phyloP scores from a whole-genome alignment of 257 asterid species.

The Buddleja alternifolia region DNA sequence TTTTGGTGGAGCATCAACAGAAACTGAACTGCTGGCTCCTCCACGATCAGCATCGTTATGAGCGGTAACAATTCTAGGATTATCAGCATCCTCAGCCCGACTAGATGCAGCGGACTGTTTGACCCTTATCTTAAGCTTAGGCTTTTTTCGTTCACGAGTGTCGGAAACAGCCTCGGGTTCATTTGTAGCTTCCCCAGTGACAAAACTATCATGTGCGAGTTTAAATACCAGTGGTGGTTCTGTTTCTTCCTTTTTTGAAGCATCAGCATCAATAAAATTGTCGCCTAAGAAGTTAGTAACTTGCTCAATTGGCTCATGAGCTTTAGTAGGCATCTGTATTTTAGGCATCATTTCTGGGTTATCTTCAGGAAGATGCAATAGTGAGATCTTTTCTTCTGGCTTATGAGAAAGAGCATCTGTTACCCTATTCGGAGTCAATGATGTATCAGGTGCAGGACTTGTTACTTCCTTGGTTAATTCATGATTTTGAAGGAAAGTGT shows the following conservation, averaged over 20 bases:
- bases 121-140: slow-evolving; percentile 77
- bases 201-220: slow-evolving; percentile 34
- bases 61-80: slow-evolving; percentile 38
- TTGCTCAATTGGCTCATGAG: slow-evolving; percentile 39
- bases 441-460: slow-evolving; percentile 36
- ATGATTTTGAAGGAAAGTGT: slow-evolving; percentile 36
- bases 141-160: slow-evolving; percentile 66
- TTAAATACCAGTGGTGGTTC: slow-evolving; percentile 29
- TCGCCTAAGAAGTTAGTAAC: slow-evolving; percentile 32
- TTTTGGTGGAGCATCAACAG: slow-evolving; percentile 80
- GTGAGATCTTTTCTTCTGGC: slow-evolving; percentile 36
- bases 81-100: slow-evolving; percentile 58
- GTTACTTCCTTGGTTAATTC: slow-evolving; percentile 24
- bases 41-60: slow-evolving; percentile 64
- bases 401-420: slow-evolving; percentile 31
- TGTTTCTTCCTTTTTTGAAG: slow-evolving; percentile 37
- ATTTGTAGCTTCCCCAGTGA: slow-evolving; percentile 43
- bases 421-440: slow-evolving; percentile 35
- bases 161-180: slow-evolving; percentile 63
- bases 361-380: slow-evolving; percentile 35
- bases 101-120: slow-evolving; percentile 71
- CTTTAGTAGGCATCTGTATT: slow-evolving; percentile 28
- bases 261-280: slow-evolving; percentile 29
- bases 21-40: slow-evolving; percentile 86
- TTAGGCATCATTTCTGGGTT: slow-evolving; percentile 20